These are phyloP conservation scores for Russula emetica DNA, from an alignment of 768 basidiomycete genomes.

Conservation along the genomic window DNA sequence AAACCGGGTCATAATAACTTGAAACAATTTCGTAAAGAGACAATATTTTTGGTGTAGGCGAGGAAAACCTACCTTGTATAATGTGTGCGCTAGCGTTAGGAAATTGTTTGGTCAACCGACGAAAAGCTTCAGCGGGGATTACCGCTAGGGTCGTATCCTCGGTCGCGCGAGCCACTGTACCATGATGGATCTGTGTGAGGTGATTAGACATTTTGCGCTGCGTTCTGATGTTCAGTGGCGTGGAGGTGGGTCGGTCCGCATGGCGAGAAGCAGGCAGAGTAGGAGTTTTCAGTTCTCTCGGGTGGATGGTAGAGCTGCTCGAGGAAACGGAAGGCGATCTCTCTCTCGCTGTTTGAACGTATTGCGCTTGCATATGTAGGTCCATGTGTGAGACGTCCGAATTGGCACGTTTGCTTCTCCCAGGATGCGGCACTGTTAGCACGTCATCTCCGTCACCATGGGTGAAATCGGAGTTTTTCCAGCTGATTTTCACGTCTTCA, in stretches of 20 bases:
- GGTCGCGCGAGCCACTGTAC: slow-evolving; percentile 86
- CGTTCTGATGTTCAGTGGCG: slow-evolving; percentile 12
- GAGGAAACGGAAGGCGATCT: slow-evolving; percentile 64
- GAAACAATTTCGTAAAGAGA: slow-evolving; percentile 16
- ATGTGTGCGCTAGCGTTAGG: slow-evolving; percentile 97
- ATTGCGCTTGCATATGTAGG: slow-evolving; percentile 36
- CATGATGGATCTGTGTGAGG: slow-evolving; percentile 47
- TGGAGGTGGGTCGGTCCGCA: slow-evolving; percentile 18
- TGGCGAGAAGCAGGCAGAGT: slow-evolving; percentile 23
- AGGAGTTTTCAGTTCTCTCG: slow-evolving; percentile 35
- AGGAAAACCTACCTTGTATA: slow-evolving; percentile 66
- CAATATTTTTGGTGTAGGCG: neutral
- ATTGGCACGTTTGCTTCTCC: slow-evolving; percentile 41
- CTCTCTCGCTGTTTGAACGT: slow-evolving; percentile 32
- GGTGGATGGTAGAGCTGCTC: slow-evolving; percentile 64
- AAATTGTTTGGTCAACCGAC: slow-evolving; percentile 89
- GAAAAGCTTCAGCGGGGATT: slow-evolving; percentile 96
- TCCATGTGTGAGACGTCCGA: slow-evolving; percentile 65
- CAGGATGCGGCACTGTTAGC: slow-evolving; percentile 21
- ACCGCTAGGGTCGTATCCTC: slow-evolving; percentile 97
- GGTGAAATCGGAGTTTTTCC: slow-evolving; percentile 57
- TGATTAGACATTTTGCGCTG: slow-evolving; percentile 17
- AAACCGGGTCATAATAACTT: slow-evolving; percentile 90
- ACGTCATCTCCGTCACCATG: slow-evolving; percentile 28
- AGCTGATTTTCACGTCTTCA: slow-evolving; percentile 86